These are phyloP conservation scores for Galerina marginata DNA, from an alignment of 768 basidiomycete species.

Conservation along the genomic window DNA sequence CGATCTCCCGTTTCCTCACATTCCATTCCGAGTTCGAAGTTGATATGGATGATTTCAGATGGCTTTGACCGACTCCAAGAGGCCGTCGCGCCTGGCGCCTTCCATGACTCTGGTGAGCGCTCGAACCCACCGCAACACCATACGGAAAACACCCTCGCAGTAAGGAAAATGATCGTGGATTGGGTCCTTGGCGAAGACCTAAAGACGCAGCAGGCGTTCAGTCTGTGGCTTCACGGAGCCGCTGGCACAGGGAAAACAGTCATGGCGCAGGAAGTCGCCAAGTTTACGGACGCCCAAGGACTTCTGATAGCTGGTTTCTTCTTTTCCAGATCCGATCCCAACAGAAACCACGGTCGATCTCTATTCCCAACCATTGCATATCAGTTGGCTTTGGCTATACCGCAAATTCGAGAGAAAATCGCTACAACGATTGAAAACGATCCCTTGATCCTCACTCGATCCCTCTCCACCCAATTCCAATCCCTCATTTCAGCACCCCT, in stretches of 20 bases:
- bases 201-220: not conserved
- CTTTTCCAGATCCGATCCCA: constrained; percentile 8
- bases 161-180: constrained; percentile 18
- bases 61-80: constrained; percentile 6
- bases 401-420: constrained; percentile 7
- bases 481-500: constrained; percentile 13
- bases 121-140: constrained; percentile 18
- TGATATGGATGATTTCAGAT: too few species aligned
- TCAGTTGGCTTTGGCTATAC: constrained; percentile 10
- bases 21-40: too few species aligned
- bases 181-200: constrained; percentile 14
- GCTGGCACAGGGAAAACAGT: constrained; percentile 24
- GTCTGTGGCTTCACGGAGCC: constrained; percentile 19
- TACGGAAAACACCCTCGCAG: constrained; percentile 13
- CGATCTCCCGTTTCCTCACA: too few species aligned
- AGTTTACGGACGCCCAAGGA: constrained; percentile 6
- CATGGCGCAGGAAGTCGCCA: constrained; percentile 18
- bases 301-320: constrained; percentile 18
- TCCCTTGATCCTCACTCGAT: constrained; percentile 14
- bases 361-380: constrained; percentile 19
- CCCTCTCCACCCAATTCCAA: constrained; percentile 14
- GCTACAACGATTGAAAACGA: constrained; percentile 5
- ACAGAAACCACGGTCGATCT: constrained; percentile 1
- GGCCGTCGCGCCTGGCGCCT: constrained; percentile 9
- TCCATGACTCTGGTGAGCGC: constrained; percentile 21